Conservation (phyloP, 129 eudicot genomes). For the Flaveria sonorensis region DNA sequence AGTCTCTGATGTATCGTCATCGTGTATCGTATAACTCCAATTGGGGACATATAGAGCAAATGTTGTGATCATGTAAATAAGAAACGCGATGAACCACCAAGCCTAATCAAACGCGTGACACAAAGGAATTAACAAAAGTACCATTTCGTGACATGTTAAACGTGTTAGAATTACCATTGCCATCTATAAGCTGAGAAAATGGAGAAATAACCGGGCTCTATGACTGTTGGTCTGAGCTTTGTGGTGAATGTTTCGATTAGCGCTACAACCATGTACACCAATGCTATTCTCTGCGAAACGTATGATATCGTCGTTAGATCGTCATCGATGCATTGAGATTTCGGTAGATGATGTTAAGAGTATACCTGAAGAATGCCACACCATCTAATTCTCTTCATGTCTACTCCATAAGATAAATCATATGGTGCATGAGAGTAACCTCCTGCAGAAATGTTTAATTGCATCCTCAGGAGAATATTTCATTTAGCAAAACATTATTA, state of each 20-base stretch:
- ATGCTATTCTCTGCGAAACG: conserved; percentile 65
- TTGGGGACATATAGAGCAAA: conserved; percentile 67
- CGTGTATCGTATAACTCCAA: conserved; percentile 59
- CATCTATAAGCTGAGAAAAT: conserved; percentile 75
- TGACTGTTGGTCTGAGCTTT: conserved; percentile 57
- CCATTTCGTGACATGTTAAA: background rate
- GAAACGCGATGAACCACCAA: conserved; percentile 61
- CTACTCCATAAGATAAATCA: conserved; percentile 65
- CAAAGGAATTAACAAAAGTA: background rate
- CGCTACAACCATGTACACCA: conserved; percentile 79
- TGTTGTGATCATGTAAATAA: conserved; percentile 65
- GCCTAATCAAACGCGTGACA: conserved; percentile 39
- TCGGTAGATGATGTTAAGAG: no score
- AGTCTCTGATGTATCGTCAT: conserved; percentile 27
- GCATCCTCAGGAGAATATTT: background rate
- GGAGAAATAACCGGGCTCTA: conserved; percentile 54
- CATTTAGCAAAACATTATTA: background rate
- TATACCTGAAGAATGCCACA: conserved; percentile 89
- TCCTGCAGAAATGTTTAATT: conserved; percentile 39
- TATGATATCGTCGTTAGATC: background rate
- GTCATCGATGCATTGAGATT: background rate
- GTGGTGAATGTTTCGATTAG: conserved; percentile 67
- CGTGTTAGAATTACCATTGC: conserved; percentile 60
- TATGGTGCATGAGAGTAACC: conserved; percentile 85
- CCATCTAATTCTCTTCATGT: conserved; percentile 77